Percentiles rank a stretch among this genome's conserved stretches.
Conservation (phyloP, 768 basidiomycete genomes). For the Hericium erinaceus region DNA sequence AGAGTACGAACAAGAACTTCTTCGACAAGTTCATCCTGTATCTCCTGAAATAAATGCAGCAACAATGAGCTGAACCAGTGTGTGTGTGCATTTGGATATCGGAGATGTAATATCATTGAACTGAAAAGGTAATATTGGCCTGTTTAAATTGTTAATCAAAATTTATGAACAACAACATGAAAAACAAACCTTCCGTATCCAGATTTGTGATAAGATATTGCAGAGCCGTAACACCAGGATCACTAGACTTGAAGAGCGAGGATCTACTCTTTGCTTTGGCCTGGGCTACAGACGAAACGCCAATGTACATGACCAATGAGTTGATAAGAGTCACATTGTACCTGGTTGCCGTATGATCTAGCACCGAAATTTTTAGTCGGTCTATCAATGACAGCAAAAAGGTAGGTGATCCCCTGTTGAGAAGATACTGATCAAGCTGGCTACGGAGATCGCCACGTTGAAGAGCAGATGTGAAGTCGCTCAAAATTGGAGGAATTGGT, state of each 20-base stretch:
- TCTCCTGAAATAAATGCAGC: constrained; percentile 77
- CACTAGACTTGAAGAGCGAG: constrained; percentile 69
- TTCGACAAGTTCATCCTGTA: constrained; percentile 65
- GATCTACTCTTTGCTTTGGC: constrained; percentile 79
- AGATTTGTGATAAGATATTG: constrained; percentile 76
- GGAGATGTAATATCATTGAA: constrained; percentile 88
- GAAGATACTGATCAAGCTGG: constrained; percentile 78
- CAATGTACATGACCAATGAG: constrained; percentile 91
- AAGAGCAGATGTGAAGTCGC: constrained; percentile 81
- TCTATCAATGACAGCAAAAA: constrained; percentile 76
- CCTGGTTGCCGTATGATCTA: constrained; percentile 41
- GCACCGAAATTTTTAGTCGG: constrained; percentile 44
- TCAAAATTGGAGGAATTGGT: constrained; percentile 81
- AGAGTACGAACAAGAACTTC: constrained; percentile 85
- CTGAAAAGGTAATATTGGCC: constrained; percentile 93
- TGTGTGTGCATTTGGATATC: constrained; percentile 97
- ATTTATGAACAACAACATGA: neutral
- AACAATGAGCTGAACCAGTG: constrained; percentile 94
- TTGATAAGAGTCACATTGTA: constrained; percentile 92
- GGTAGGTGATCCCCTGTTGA: constrained; percentile 62
- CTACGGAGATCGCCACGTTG: constrained; percentile 71
- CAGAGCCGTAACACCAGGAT: constrained; percentile 78
- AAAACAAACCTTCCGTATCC: constrained; percentile 76
- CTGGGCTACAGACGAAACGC: constrained; percentile 87
- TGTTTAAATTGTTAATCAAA: constrained; percentile 22